phyloP scores from a whole-genome alignment of 257 asterid genomes.

The Przewalskia tangutica region DNA sequence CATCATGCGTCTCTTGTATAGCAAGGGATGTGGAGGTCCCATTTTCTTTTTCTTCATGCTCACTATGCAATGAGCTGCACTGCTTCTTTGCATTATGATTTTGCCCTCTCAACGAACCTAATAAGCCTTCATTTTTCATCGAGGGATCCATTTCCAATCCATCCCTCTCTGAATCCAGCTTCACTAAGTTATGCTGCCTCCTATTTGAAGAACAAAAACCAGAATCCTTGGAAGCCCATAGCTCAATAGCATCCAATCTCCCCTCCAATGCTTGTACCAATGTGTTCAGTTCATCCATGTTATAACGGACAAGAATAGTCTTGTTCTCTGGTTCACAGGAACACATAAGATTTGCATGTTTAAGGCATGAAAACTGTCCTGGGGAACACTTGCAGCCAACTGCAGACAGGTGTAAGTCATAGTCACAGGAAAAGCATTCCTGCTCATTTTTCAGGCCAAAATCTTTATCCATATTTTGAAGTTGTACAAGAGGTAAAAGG shows the following conservation, averaged over 20 bases:
- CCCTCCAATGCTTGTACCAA: constrained; percentile 56
- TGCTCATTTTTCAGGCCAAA: constrained; percentile 38
- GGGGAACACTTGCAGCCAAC: constrained; percentile 44
- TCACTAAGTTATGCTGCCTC: neutral
- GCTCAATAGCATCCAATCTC: constrained; percentile 22
- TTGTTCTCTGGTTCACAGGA: constrained; percentile 35
- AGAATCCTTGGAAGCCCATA: constrained; percentile 24
- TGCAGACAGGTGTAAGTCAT: constrained; percentile 54
- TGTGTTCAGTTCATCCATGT: constrained; percentile 40
- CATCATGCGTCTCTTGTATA: neutral
- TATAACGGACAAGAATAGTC: constrained; percentile 34
- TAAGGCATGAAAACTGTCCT: constrained; percentile 53
- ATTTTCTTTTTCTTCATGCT: neutral
- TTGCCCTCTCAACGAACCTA: neutral
- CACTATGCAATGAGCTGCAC: neutral
- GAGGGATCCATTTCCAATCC: neutral
- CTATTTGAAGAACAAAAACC: neutral
- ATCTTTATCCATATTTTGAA: constrained; percentile 48
- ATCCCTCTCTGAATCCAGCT: constrained; percentile 1
- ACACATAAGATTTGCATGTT: constrained; percentile 39
- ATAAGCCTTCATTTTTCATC: neutral
- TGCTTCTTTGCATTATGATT: neutral
- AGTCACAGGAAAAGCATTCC: constrained; percentile 64
- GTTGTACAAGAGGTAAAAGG: constrained; percentile 15
- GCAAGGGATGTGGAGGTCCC: neutral